Percentiles rank a stretch among this genome's conserved stretches.
These are phyloP conservation scores for Exsudoporus floridanus DNA, from an alignment of 1,284 basidiomycete genomes.

Conservation along the genomic window DNA sequence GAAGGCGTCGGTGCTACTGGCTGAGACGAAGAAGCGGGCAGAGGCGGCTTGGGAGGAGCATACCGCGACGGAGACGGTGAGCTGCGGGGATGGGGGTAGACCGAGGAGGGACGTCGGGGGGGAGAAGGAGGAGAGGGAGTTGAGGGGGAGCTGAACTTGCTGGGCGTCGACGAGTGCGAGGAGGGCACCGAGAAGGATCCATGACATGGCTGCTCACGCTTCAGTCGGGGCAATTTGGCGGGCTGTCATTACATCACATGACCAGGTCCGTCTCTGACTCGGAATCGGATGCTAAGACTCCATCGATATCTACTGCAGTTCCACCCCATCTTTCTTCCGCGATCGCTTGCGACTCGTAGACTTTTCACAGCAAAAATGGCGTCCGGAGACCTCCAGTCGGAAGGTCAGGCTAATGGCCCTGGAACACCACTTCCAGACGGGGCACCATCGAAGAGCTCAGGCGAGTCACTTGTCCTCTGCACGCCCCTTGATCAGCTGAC, in stretches of 20 bases:
- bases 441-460: slow-evolving; percentile 38
- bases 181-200: background rate
- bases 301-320: background rate
- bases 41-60: slow-evolving; percentile 43
- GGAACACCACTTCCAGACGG: slow-evolving; percentile 13
- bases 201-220: background rate
- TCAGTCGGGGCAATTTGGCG: no score
- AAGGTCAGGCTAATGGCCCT: background rate
- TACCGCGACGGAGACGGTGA: slow-evolving; percentile 59
- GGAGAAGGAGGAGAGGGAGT: slow-evolving; percentile 36
- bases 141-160: slow-evolving; percentile 36
- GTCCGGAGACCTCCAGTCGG: background rate
- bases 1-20: slow-evolving; percentile 44
- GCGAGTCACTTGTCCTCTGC: slow-evolving; percentile 13
- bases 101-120: slow-evolving; percentile 35
- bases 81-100: slow-evolving; percentile 42
- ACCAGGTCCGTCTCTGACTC: background rate
- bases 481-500: background rate
- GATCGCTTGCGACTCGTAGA: background rate
- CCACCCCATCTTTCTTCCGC: background rate
- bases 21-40: slow-evolving; percentile 54
- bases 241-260: background rate
- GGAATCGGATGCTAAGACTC: background rate
- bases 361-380: background rate
- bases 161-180: slow-evolving; percentile 12